Conservation (phyloP, 2,329 filamentous ascomycete genomes). For the Neonectria ditissima region DNA sequence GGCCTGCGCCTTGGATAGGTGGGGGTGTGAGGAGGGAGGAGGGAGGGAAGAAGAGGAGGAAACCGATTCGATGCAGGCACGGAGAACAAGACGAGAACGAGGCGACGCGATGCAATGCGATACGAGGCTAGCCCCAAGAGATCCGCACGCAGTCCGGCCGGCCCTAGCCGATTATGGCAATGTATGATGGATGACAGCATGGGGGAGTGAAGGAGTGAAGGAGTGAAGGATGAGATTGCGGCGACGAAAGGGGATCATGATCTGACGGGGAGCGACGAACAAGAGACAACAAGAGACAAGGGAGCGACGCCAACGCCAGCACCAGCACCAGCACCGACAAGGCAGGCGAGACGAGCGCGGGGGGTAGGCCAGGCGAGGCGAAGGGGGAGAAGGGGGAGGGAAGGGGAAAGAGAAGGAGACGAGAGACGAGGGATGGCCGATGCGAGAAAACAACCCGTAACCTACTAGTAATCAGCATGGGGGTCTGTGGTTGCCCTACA, state of each 20-base stretch:
- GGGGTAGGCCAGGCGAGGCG: too few relatives aligned
- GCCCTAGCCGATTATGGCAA: background rate
- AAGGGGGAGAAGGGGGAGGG: background rate
- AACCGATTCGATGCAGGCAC: background rate
- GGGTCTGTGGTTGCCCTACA: too few relatives aligned
- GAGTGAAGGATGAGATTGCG: constrained; percentile 14
- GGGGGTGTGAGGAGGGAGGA: constrained; percentile 10
- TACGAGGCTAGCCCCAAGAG: background rate
- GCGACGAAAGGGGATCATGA: constrained; percentile 5
- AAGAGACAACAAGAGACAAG: constrained; percentile 5
- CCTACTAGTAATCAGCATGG: background rate
- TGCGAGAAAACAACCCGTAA: background rate
- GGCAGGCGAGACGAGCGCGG: constrained; percentile 8
- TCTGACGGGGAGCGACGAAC: constrained; percentile 11
- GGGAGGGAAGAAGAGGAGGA: constrained; percentile 4
- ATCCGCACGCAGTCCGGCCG: background rate
- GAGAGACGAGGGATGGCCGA: background rate
- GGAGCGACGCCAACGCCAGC: background rate
- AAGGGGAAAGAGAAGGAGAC: background rate
- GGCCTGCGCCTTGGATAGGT: background rate
- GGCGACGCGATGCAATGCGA: background rate
- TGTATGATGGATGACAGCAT: constrained; percentile 22
- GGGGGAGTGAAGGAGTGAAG: background rate
- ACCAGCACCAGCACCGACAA: background rate
- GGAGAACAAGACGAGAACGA: background rate